phyloP scores from a whole-genome alignment of 768 basidiomycete genomes.

The Polyporus arcularius region DNA sequence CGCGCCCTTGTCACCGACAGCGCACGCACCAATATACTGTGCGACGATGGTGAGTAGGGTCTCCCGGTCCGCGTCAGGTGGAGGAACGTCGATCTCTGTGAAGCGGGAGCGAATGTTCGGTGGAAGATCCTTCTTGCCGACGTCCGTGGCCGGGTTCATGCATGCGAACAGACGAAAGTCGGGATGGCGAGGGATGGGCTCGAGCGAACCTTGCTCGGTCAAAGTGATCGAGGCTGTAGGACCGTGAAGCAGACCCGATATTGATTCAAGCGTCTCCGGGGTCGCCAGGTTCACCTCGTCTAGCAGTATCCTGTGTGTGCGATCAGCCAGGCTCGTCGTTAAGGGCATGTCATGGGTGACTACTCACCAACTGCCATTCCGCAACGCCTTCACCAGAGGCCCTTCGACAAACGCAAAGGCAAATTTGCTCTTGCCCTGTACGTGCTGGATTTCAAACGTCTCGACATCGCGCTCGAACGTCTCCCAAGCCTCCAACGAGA shows the following conservation, averaged over 20 bases:
- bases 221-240: slow-evolving; percentile 87
- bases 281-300: slow-evolving; percentile 97
- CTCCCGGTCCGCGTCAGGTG: slow-evolving; percentile 90
- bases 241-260: slow-evolving; percentile 85
- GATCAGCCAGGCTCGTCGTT: slow-evolving; percentile 1
- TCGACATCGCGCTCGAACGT: slow-evolving; percentile 66
- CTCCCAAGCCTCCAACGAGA: slow-evolving; percentile 62
- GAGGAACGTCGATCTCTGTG: slow-evolving; percentile 93
- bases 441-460: slow-evolving; percentile 86
- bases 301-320: slow-evolving; percentile 72
- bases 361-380: slow-evolving; percentile 86
- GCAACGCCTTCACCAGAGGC: slow-evolving; percentile 88
- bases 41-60: slow-evolving; percentile 84
- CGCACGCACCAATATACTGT: slow-evolving; percentile 84
- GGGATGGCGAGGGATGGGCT: slow-evolving; percentile 87
- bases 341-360: neutral
- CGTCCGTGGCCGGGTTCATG: slow-evolving; percentile 99
- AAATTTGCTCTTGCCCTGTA: slow-evolving; percentile 86
- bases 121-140: slow-evolving; percentile 96
- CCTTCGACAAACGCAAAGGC: slow-evolving; percentile 96
- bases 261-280: slow-evolving; percentile 90
- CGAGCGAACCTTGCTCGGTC: slow-evolving; percentile 89
- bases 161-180: slow-evolving; percentile 97
- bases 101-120: slow-evolving; percentile 88
- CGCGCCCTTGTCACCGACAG: slow-evolving; percentile 82